phyloP scores from a whole-genome alignment of 495 filamentous ascomycete genomes.

The Annulohypoxylon moriforme region DNA sequence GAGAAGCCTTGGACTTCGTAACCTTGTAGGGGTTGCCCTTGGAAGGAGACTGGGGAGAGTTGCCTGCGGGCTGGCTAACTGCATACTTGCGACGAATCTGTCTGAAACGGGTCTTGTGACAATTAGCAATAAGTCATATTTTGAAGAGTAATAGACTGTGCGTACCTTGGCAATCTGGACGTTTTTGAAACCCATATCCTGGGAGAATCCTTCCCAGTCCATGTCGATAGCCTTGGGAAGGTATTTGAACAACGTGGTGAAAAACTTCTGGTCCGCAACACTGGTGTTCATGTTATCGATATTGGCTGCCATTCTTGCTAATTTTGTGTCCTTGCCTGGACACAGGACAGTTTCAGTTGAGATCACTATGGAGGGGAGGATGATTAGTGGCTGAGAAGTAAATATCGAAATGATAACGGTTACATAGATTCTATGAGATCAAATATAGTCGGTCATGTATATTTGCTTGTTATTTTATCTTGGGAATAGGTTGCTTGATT shows the following conservation, averaged over 20 bases:
- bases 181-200: conserved; percentile 33
- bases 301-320: conserved; percentile 11
- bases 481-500: no score
- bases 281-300: not conserved
- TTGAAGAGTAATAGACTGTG: not conserved
- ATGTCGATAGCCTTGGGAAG: conserved; percentile 29
- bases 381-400: not conserved
- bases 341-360: not conserved
- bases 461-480: no score
- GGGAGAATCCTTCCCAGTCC: conserved; percentile 31
- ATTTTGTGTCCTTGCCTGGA: not conserved
- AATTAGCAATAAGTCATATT: conserved; percentile 7
- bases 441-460: no score
- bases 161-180: conserved; percentile 35
- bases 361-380: not conserved
- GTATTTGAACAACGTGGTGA: conserved; percentile 28
- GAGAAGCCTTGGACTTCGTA: conserved; percentile 21
- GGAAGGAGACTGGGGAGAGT: not conserved
- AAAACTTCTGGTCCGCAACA: conserved; percentile 34
- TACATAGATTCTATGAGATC: no score
- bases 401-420: no score
- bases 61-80: not conserved
- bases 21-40: conserved; percentile 25
- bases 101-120: conserved; percentile 16
- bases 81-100: conserved; percentile 40